Evolutionary conservation across 257 asterid genomes (phyloP).

Genomic region (Solanum paucissectum): DNA sequence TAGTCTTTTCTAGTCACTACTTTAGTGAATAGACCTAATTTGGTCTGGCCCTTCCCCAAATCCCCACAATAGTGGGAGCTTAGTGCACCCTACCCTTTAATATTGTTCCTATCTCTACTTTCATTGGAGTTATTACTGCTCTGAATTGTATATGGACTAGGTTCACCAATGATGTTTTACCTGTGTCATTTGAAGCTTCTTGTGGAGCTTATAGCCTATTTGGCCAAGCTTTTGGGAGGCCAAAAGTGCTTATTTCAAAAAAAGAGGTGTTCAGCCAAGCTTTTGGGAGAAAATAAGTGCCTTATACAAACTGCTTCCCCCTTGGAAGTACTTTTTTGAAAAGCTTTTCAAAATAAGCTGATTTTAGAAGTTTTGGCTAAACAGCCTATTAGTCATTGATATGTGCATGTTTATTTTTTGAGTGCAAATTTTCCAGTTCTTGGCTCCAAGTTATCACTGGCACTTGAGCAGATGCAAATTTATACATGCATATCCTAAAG

Average conservation of each 20-base stretch:
- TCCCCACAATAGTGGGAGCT: background rate
- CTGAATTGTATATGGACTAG: background rate
- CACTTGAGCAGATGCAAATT: background rate
- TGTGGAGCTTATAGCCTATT: background rate
- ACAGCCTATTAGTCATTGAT: background rate
- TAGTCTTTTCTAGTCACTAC: background rate
- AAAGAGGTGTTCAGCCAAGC: background rate
- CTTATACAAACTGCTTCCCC: background rate
- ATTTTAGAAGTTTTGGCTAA: background rate
- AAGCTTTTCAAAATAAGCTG: background rate
- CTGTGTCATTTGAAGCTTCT: background rate
- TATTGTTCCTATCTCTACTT: background rate
- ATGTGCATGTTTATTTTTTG: background rate
- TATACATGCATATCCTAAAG: background rate
- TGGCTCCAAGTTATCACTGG: background rate
- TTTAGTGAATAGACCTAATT: background rate
- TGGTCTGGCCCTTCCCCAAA: background rate
- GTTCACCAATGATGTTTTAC: background rate
- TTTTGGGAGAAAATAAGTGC: background rate
- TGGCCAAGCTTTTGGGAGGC: background rate
- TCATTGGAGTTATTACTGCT: background rate
- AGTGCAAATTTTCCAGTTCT: background rate
- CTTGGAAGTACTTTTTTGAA: background rate
- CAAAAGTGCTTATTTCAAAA: background rate
- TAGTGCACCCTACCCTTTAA: background rate